phyloP scores from a whole-genome alignment of 108 stramenopile genomes.

The Skeletonema menzelii region DNA sequence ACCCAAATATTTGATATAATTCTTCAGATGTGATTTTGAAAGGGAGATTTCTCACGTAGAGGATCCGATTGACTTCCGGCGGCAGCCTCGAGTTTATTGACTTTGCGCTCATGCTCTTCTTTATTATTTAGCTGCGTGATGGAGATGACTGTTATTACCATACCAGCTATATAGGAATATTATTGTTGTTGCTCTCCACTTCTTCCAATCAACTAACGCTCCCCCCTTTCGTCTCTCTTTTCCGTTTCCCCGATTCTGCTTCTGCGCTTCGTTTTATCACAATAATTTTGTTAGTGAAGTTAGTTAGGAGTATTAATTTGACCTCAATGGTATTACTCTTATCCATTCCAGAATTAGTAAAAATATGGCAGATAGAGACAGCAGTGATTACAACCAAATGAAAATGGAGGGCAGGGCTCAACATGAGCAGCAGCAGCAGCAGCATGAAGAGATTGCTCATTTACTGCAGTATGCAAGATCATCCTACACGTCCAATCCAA shows the following conservation, averaged over 20 bases:
- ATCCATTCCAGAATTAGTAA: neutral
- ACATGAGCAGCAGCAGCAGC: slow-evolving; percentile 16
- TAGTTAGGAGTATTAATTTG: too few relatives aligned
- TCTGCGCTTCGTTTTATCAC: too few relatives aligned
- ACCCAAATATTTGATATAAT: slow-evolving; percentile 93
- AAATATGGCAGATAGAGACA: neutral
- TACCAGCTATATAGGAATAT: too few relatives aligned
- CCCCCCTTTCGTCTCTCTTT: too few relatives aligned
- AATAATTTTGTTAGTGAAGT: too few relatives aligned
- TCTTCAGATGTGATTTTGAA: slow-evolving; percentile 97
- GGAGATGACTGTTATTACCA: neutral
- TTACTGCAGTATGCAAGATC: slow-evolving; percentile 47
- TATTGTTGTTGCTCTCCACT: too few relatives aligned
- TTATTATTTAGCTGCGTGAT: neutral
- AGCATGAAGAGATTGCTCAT: slow-evolving; percentile 35
- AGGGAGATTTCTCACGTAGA: slow-evolving; percentile 98
- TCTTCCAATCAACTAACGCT: too few relatives aligned
- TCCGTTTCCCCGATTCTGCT: too few relatives aligned
- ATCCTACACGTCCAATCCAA: slow-evolving; percentile 49
- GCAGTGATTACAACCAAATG: neutral
- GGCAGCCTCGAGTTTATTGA: slow-evolving; percentile 79
- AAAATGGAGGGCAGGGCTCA: neutral
- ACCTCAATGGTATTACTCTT: too few relatives aligned
- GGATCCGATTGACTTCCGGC: slow-evolving; percentile 96
- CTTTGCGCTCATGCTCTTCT: neutral